Base-by-base conservation (phyloP, 2,329 filamentous ascomycete species). In the Ascosphaera apis region DNA sequence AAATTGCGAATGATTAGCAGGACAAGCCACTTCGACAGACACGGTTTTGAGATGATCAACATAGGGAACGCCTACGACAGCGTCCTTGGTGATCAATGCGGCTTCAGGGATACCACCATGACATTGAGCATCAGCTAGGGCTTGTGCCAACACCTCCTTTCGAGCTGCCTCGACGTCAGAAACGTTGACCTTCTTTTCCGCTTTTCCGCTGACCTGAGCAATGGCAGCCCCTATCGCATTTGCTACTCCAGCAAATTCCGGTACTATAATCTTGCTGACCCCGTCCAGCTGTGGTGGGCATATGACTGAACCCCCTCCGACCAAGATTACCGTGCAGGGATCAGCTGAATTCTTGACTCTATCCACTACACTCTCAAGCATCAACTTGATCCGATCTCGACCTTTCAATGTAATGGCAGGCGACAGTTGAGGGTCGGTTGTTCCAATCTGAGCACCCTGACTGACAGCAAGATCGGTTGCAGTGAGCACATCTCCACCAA, bases 191-290 rank as follows among this genome's bases (percentile, higher is more conserved):
- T 67, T 59, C 1, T 59, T 51, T 36, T 69, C 65, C 2, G 67
- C 52, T 4, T 60, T 57, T 1, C 62, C 64, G 2, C 59, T 61
- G 0, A 67, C 58, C 35, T 63, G 63, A 1, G 62, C 63, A 28
- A 67, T 66, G 0, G 67, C 67, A 0, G 67, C 67, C 8, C 67
- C 67, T 1, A 72, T 62, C 0, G 67, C 67, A 45, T 71, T 72
- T 4, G 67, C 67, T 1, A 64, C 65, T 33, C 63, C 63, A 17
- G 64, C 55, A 35, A 59, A 63, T 1, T 58, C 54, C 1, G 66
- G 67, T 4, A 56, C 51, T 9, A 63, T 60, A 34, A 65, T 56
- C 40, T 61, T 53, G 9, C 56, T 56, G 1, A 66, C 65, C 0
- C 64, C 65, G 0, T 52, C 49, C 11, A 70, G 51, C 0, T 53